Percentiles rank a stretch among this genome's conserved stretches.
Evolutionary conservation across 352 stramenopile genomes (phyloP).

Genomic region (Phytophthora vignae): DNA sequence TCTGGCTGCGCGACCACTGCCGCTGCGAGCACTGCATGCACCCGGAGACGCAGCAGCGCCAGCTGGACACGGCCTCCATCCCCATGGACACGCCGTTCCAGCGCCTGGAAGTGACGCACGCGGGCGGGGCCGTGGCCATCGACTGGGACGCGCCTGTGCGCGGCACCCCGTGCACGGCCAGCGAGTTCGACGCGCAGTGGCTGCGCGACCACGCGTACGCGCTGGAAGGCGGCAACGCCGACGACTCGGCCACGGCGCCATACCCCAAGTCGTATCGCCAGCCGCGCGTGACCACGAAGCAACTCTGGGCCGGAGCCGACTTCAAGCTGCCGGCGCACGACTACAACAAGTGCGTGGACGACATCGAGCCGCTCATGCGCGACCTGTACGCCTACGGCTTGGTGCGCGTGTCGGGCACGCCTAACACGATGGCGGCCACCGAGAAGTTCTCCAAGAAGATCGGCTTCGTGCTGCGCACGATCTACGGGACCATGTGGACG

Average conservation of each 20-base stretch:
- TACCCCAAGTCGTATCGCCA: slow-evolving; percentile 73
- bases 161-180: slow-evolving; percentile 62
- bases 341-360: slow-evolving; percentile 50
- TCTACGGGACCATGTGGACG: slow-evolving; percentile 92
- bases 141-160: slow-evolving; percentile 64
- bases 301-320: slow-evolving; percentile 59
- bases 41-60: slow-evolving; percentile 75
- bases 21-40: slow-evolving; percentile 70
- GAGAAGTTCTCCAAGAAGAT: slow-evolving; percentile 85
- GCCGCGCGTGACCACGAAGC: slow-evolving; percentile 54
- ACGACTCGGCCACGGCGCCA: slow-evolving; percentile 19
- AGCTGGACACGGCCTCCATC: slow-evolving; percentile 86
- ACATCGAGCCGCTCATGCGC: slow-evolving; percentile 75
- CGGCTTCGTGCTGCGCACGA: slow-evolving; percentile 85
- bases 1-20: slow-evolving; percentile 90
- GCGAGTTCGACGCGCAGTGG: slow-evolving; percentile 77
- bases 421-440: slow-evolving; percentile 79
- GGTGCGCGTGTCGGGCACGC: slow-evolving; percentile 70
- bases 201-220: slow-evolving; percentile 80
- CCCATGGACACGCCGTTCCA: slow-evolving; percentile 54
- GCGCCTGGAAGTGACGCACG: slow-evolving; percentile 43
- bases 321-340: slow-evolving; percentile 59
- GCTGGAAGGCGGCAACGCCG: slow-evolving; percentile 34
- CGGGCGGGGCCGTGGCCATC: slow-evolving; percentile 52
- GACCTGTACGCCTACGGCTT: slow-evolving; percentile 80